These are phyloP conservation scores for Candida sphagnicola DNA, from an alignment of 805 yeast genomes.

Conservation along the genomic window DNA sequence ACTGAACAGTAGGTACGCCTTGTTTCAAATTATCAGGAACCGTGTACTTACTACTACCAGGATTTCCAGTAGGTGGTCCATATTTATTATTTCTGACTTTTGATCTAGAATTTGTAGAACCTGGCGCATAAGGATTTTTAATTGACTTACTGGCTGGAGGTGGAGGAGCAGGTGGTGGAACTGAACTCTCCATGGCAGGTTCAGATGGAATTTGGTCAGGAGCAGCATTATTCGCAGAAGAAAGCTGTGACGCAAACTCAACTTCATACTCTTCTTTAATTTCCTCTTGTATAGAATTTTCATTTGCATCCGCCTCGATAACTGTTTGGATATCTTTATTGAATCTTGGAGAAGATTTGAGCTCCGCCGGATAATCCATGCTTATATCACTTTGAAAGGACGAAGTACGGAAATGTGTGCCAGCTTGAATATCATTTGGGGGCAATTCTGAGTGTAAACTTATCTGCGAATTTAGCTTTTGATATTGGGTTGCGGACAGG, in stretches of 20 bases:
- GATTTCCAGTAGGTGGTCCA: slow-evolving; percentile 20
- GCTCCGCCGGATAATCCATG: slow-evolving; percentile 26
- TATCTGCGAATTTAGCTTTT: background rate
- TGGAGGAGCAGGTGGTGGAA: slow-evolving; percentile 5
- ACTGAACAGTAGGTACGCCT: slow-evolving; percentile 4
- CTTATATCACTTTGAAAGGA: slow-evolving; percentile 31
- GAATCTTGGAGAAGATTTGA: slow-evolving; percentile 14
- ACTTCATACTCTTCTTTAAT: slow-evolving; percentile 6
- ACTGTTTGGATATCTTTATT: background rate
- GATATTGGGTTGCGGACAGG: too few species aligned
- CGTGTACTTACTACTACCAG: slow-evolving; percentile 8
- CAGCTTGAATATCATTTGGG: background rate
- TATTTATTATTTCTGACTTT: slow-evolving; percentile 20
- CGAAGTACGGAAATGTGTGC: slow-evolving; percentile 19
- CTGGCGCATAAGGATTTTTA: slow-evolving; percentile 38
- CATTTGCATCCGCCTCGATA: background rate
- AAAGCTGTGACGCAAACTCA: background rate
- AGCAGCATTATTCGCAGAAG: background rate
- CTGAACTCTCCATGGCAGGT: background rate
- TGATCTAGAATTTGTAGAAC: slow-evolving; percentile 9
- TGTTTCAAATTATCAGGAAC: slow-evolving; percentile 6
- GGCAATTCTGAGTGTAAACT: background rate
- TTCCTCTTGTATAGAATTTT: slow-evolving; percentile 2
- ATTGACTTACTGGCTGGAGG: slow-evolving; percentile 4
- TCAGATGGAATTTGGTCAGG: background rate